Evolutionary conservation across 78 protist species (phyloP).

Genomic region (Dictyostelium brefeldianum): DNA sequence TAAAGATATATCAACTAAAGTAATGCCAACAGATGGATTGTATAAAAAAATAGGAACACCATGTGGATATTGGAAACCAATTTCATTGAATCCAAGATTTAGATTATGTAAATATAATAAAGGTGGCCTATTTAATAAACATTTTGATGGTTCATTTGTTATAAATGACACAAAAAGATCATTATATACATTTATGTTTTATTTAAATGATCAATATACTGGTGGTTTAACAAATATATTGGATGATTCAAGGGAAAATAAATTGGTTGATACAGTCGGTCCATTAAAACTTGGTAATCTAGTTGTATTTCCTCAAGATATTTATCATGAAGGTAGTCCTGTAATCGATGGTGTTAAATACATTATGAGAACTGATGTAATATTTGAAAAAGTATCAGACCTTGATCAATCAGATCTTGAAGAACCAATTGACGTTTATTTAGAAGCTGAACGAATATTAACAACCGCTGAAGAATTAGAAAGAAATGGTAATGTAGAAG

Average conservation of each 20-base stretch:
- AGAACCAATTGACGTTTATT: neutral
- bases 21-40: neutral
- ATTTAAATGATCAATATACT: slow-evolving; percentile 34
- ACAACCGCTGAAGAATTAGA: neutral
- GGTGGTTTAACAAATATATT: slow-evolving; percentile 76
- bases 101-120: slow-evolving; percentile 53
- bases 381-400: slow-evolving; percentile 2
- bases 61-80: slow-evolving; percentile 3
- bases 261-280: neutral
- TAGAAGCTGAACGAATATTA: neutral
- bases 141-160: slow-evolving; percentile 63
- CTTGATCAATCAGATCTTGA: neutral
- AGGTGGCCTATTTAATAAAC: slow-evolving; percentile 41
- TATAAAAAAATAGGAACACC: neutral
- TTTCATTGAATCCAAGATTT: slow-evolving; percentile 18
- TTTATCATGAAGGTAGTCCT: slow-evolving; percentile 54
- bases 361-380: slow-evolving; percentile 64
- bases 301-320: slow-evolving; percentile 28
- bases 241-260: slow-evolving; percentile 14
- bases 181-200: slow-evolving; percentile 73
- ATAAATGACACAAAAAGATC: slow-evolving; percentile 27
- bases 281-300: slow-evolving; percentile 10
- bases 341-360: slow-evolving; percentile 20
- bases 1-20: neutral
- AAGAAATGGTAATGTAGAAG: neutral